Conservation (phyloP, 2,329 filamentous ascomycete species). For the Epichloe gansuensis region DNA sequence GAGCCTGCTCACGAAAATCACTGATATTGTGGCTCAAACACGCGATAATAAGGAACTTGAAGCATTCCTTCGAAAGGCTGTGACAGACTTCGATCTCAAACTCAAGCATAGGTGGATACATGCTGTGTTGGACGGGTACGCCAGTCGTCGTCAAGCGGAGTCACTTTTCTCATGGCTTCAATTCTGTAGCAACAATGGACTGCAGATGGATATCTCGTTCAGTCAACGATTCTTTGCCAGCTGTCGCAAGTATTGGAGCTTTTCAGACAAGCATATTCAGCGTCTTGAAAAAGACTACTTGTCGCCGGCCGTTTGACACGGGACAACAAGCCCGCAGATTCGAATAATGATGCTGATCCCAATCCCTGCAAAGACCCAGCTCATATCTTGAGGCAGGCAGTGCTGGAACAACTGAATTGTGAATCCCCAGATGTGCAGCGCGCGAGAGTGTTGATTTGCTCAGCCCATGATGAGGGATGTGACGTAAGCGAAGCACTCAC, state of each 20-base stretch:
- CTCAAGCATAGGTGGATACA: conserved; percentile 18
- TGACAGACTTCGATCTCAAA: conserved; percentile 14
- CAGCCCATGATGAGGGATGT: conserved; percentile 26
- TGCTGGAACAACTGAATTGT: conserved; percentile 28
- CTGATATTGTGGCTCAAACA: conserved; percentile 19
- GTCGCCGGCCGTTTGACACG: conserved; percentile 21
- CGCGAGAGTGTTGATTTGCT: conserved; percentile 28
- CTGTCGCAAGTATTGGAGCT: conserved; percentile 22
- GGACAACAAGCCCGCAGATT: conserved; percentile 19
- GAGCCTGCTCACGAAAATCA: conserved; percentile 18
- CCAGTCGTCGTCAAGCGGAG: conserved; percentile 16
- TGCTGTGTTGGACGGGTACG: conserved; percentile 19
- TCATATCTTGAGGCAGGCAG: conserved; percentile 31
- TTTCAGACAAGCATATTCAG: conserved; percentile 18
- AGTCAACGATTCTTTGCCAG: conserved; percentile 15
- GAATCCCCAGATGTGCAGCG: conserved; percentile 16
- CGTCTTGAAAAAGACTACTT: conserved; percentile 6
- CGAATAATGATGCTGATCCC: not conserved
- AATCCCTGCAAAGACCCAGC: not conserved
- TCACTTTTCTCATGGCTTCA: conserved; percentile 20
- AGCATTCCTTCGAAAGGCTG: conserved; percentile 16
- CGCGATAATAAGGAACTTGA: conserved; percentile 18
- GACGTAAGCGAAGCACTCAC: conserved; percentile 30
- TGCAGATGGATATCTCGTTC: conserved; percentile 19
- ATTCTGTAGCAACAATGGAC: conserved; percentile 18